Evolutionary conservation across 768 basidiomycete species (phyloP), one percentile per base, ranked within the genome.

Genomic region (Podaxis sp.): DNA sequence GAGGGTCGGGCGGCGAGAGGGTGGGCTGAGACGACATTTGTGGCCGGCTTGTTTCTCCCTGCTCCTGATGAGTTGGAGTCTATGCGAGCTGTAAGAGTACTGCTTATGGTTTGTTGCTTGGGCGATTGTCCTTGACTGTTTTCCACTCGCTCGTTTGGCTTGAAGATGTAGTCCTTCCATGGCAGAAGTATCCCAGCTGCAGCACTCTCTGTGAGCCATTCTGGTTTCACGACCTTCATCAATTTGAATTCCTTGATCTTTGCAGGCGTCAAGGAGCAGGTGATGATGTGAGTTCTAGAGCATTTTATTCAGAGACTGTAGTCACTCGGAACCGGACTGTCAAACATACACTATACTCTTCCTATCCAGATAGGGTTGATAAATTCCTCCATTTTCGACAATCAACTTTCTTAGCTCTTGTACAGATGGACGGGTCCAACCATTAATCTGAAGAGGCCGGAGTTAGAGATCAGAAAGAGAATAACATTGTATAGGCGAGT

Each of bases 191-290:
- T 69, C 0, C 87, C 87, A 2, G 80, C 82, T 58, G 86, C 77
- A n/a, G 83, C 84, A 66, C 93, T 96, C 36, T 95, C 85, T 11
- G 88, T 78, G 11, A 99, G 80, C 97, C 97, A 99, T 62, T 88
- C 88, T 0, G 95, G 94, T 51, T 80, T 80, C 41, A 90, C 95
- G 15, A 99, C 90, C 72, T 95, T 97, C 89, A 96, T 91, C 46
- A 89, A 74, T 72, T 89, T 84, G 74, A 95, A 98, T 68, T 96
- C 95, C 22, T 84, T 85, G 49, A 94, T 83, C 75, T 99, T 99
- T 46, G 88, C 87, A 0, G 93, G 89, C 0, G 96, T 98, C 49
- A 99, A 82, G 36, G 92, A 90, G 66, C 89, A 90, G 3, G 97
- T 96, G 55, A 99, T 80, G 67, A 99, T 89, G 72, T 97, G 95